These are phyloP conservation scores for Nemania sp. DNA, from an alignment of 2,329 filamentous ascomycete species.

Conservation along the genomic window DNA sequence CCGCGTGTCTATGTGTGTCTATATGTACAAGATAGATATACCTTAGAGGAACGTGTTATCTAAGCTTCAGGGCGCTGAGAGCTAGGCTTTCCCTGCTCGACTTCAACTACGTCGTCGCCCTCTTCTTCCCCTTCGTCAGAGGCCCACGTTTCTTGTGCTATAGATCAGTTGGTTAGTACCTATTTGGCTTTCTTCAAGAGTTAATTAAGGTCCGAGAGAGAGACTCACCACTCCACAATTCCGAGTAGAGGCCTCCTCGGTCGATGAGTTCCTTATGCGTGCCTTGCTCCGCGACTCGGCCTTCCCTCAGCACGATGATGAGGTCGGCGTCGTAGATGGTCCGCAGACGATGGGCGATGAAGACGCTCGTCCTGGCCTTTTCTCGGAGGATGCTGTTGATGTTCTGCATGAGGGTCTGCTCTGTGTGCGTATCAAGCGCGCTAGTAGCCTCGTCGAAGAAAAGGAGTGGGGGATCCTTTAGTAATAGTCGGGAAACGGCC, in stretches of 20 bases:
- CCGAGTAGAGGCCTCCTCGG: conserved; percentile 77
- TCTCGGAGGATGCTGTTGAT: conserved; percentile 92
- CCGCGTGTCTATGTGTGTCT: not conserved
- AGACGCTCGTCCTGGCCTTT: conserved; percentile 87
- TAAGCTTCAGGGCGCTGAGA: not conserved
- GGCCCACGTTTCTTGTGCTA: conserved; percentile 28
- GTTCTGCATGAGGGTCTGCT: conserved; percentile 86
- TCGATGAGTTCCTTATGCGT: conserved; percentile 86
- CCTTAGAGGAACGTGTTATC: not conserved
- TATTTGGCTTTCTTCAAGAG: not conserved
- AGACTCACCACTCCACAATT: conserved; percentile 83
- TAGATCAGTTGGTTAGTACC: conserved; percentile 8
- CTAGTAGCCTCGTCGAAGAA: conserved; percentile 97
- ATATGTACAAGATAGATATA: not conserved
- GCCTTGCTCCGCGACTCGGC: conserved; percentile 83
- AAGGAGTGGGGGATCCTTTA: conserved; percentile 87
- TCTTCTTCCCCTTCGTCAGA: conserved; percentile 17
- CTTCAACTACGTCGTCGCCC: not conserved
- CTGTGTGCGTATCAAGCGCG: conserved; percentile 90
- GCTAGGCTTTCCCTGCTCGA: not conserved
- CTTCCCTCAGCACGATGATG: conserved; percentile 88
- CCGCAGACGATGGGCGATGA: conserved; percentile 87
- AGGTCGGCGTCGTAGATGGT: conserved; percentile 93
- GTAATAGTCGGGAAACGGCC: conserved; percentile 78
- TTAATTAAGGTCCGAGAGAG: not conserved